Evolutionary conservation across 129 eudicot genomes (phyloP).

Genomic region (Saussurea involucrata): DNA sequence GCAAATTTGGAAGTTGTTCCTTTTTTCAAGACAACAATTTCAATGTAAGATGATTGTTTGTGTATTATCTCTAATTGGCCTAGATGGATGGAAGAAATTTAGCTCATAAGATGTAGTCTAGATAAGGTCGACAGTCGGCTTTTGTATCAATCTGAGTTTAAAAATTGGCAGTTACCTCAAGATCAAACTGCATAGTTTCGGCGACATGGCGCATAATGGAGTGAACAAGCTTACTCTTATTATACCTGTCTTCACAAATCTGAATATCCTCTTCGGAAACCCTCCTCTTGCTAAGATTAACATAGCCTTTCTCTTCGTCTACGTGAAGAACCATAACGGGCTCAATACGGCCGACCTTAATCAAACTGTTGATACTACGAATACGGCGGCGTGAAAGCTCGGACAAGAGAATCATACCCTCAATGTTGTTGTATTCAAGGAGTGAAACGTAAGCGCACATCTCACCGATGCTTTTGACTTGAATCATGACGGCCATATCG

Average conservation of each 20-base stretch:
- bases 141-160: no score
- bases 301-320: conserved; percentile 83
- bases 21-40: no score
- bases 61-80: neutral
- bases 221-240: conserved; percentile 91
- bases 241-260: conserved; percentile 84
- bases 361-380: conserved; percentile 82
- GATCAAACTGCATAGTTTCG: conserved; percentile 62
- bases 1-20: no score
- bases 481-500: conserved; percentile 91
- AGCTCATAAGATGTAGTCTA: neutral
- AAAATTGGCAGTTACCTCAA: conserved; percentile 53
- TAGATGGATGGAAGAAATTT: neutral
- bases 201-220: conserved; percentile 97
- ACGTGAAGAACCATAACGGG: conserved; percentile 95
- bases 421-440: conserved; percentile 92
- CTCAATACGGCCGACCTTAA: conserved; percentile 87
- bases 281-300: conserved; percentile 88
- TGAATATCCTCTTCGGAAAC: conserved; percentile 87
- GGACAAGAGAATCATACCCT: conserved; percentile 83
- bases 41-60: no score
- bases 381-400: conserved; percentile 96
- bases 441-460: conserved; percentile 91
- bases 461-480: conserved; percentile 86
- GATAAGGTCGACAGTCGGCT: neutral